Base-by-base conservation (phyloP, 805 yeast species). In the Limtongia smithiae region DNA sequence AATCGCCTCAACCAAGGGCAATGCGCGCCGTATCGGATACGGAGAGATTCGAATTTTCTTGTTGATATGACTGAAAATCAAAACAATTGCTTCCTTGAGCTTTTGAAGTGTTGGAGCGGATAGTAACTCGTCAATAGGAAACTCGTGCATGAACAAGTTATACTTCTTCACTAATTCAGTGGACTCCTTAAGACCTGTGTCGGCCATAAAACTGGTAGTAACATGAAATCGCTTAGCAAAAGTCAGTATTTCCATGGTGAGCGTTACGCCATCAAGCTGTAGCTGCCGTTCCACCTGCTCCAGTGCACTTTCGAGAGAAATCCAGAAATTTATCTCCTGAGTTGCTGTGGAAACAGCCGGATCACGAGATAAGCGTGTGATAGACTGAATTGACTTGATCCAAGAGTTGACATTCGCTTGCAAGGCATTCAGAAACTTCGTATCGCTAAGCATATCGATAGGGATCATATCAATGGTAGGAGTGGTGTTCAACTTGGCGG, bases 201-300 rank as follows among this genome's bases (percentile, higher is more conserved):
- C 94, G 4, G 87, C 78, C 30, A 77, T 69, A 59, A 85, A 83
- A 31, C 83, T 75, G n/a, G 80, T 77, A 0, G 90, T 82, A 1
- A 87, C 82, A 62, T 85, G 94, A 61, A 82, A 85, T 55, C 97
- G 72, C 58, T 85, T 89, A 2, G 89, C 88, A 14, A 74, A 68
- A 51, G 78, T 77, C 47, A 90, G 70, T 0, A 85, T 69, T 1
- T 76, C 78, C 12, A 88, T 65, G 0, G 93, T 79, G 7, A 76
- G 63, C 18, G 66, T 68, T 1, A 87, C 77, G 31, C 78, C 81
- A 0, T 73, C 71, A 0, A 78, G 69, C 2, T 72, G 65, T 1
- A 85, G 65, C 61, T 88, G 95, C 1, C 71, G 70, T 45, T 78
- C 76, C 0, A 85, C 72, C 1, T 80, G 68, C 2, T 58, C 49